Base-by-base conservation (phyloP, 2,329 filamentous ascomycete genomes). In the Beauveria scarabaeidicola region DNA sequence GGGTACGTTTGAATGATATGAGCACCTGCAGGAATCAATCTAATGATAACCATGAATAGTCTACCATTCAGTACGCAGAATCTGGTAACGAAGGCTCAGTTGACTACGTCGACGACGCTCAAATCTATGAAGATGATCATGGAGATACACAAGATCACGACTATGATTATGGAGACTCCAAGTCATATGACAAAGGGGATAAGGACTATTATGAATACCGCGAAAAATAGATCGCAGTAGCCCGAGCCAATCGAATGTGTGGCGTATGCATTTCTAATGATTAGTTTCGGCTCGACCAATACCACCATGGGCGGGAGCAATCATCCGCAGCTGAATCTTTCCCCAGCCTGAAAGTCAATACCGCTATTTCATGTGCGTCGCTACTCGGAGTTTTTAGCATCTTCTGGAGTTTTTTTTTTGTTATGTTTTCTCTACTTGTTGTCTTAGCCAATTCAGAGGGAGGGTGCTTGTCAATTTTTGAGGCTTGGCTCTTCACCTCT, bases 51-150 rank as follows among this genome's bases (percentile, higher is more conserved):
- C 23, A 23, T 40, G 1, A 47, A 13, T 47, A 80, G 77, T 74
- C 73, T 61, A 69, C 75, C 55, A 74, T 73, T 47, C 75, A 80
- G 64, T 80, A 80, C 62, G 76, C 73, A 23, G 77, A 80, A 64
- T 71, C 73, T 48, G 72, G 70, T 54, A 67, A 68, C 54, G 73
- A 77, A 47, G 73, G 72, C 27, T 74, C 77, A 57, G 73, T 77
- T 27, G 78, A 81, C 62, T 81, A 81, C 62, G 75, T 79, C 59
- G 78, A 81, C 63, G 77, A 79, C 62, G 77, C 77, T 61, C 78
- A 80, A 62, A 79, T 80, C 43, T 81, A 81, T 63, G 78, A 81
- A 66, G 79, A 81, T 63, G 77, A 79, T 59, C 77, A 80, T 60
- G 73, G 73, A 61, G 74, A 71, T 48, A 75, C 78, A 48, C 66